Percentiles rank a stretch among this genome's conserved stretches.
phyloP scores from a whole-genome alignment of 2,329 filamentous ascomycete genomes.

The Hymenoscyphus occultus region DNA sequence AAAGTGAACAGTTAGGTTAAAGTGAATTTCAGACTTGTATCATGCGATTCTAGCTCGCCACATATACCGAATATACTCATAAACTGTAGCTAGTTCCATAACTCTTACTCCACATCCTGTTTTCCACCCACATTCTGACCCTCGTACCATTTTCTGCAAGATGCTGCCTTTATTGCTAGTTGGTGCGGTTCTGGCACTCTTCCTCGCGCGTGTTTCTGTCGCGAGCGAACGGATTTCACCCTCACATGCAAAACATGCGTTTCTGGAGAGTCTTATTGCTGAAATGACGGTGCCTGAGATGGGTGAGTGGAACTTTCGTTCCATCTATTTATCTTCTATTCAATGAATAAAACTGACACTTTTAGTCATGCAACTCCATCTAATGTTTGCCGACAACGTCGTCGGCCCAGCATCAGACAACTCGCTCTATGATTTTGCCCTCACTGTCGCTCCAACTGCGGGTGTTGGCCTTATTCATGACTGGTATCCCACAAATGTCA shows the following conservation, averaged over 20 bases:
- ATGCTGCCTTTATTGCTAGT: too few relatives aligned
- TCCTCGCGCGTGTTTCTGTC: too few relatives aligned
- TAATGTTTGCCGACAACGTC: slow-evolving; percentile 45
- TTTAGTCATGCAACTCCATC: slow-evolving; percentile 43
- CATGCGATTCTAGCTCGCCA: too few relatives aligned
- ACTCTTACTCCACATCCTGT: too few relatives aligned
- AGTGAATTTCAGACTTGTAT: too few relatives aligned
- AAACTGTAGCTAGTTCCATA: too few relatives aligned
- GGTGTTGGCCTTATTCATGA: neutral
- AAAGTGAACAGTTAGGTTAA: too few relatives aligned
- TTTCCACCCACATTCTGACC: too few relatives aligned
- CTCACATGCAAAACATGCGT: neutral
- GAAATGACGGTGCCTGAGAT: slow-evolving; percentile 23
- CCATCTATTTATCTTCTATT: neutral
- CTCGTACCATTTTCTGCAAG: too few relatives aligned
- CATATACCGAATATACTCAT: too few relatives aligned
- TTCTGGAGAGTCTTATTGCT: slow-evolving; percentile 20
- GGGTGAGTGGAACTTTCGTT: slow-evolving; percentile 10
- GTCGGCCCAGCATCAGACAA: slow-evolving; percentile 39
- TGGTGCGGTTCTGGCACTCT: too few relatives aligned
- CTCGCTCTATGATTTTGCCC: neutral
- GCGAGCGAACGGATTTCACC: too few relatives aligned
- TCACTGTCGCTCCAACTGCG: neutral
- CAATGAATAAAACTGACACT: slow-evolving; percentile 2
- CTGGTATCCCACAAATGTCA: neutral